phyloP scores from a whole-genome alignment of 257 asterid species.

The Salvia hispanica region DNA sequence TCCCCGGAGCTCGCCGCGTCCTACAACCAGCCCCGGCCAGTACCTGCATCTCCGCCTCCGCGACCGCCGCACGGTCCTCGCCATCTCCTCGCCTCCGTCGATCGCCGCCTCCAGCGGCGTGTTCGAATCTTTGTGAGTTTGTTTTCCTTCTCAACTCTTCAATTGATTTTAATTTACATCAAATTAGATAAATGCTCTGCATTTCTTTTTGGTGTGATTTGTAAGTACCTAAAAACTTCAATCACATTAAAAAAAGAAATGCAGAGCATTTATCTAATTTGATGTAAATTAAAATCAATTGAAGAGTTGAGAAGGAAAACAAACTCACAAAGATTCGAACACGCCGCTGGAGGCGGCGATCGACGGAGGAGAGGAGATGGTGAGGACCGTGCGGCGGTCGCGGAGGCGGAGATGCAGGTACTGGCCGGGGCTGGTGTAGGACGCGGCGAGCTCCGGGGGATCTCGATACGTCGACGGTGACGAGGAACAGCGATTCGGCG shows the following conservation, averaged over 20 bases:
- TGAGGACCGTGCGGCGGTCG: conserved; percentile 64
- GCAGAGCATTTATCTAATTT: no score
- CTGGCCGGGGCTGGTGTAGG: conserved; percentile 83
- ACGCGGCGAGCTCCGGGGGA: conserved; percentile 74
- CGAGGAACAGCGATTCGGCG: conserved; percentile 78
- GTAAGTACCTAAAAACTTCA: no score
- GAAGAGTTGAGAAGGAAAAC: no score
- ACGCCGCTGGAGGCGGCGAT: conserved; percentile 62
- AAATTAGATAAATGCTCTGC: no score
- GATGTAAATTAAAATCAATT: no score
- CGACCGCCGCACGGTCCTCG: conserved; percentile 65
- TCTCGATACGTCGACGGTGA: conserved; percentile 83
- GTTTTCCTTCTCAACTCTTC: no score
- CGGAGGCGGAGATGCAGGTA: conserved; percentile 82
- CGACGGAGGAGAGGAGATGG: conserved; percentile 90
- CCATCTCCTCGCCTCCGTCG: conserved; percentile 90
- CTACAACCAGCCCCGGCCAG: conserved; percentile 79
- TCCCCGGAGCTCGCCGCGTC: conserved; percentile 82
- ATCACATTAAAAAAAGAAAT: no score
- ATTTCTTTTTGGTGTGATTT: no score
- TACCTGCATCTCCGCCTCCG: conserved; percentile 82
- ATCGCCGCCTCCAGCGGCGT: conserved; percentile 62
- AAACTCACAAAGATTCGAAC: no score
- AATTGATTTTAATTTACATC: no score
- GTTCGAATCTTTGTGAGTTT: no score